Evolutionary conservation across 2,329 filamentous ascomycete genomes (phyloP).

Genomic region (Phoma sp.): DNA sequence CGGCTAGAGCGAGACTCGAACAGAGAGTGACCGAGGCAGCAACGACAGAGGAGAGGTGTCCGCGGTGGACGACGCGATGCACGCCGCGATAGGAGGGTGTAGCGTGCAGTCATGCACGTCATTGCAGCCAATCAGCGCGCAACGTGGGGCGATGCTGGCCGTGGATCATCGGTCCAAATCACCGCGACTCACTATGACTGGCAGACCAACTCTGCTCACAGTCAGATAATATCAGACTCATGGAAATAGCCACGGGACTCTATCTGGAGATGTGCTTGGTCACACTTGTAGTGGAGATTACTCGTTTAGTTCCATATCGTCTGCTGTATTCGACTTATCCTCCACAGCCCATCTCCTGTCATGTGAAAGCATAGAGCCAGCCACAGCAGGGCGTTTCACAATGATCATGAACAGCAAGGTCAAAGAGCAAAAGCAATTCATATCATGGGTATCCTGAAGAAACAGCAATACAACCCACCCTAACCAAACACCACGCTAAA

Average conservation of each 20-base stretch:
- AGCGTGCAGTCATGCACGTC: constrained; percentile 29
- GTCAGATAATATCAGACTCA: too few species aligned
- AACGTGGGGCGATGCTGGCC: constrained; percentile 28
- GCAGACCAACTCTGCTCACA: too few species aligned
- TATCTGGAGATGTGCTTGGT: too few species aligned
- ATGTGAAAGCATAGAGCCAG: too few species aligned
- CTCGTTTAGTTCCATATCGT: too few species aligned
- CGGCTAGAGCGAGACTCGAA: background rate
- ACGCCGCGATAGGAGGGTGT: constrained; percentile 27
- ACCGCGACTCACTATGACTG: background rate
- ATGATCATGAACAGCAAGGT: too few species aligned
- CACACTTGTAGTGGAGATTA: too few species aligned
- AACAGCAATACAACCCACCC: background rate
- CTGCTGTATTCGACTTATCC: too few species aligned
- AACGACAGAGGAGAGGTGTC: constrained; percentile 15
- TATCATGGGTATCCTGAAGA: background rate
- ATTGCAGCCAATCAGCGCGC: constrained; percentile 36
- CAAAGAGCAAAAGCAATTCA: too few species aligned
- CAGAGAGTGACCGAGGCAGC: constrained; percentile 10
- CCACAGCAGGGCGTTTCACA: too few species aligned
- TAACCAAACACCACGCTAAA: background rate
- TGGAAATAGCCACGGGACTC: too few species aligned
- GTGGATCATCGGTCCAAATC: background rate
- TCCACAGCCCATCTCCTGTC: too few species aligned
- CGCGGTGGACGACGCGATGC: constrained; percentile 25